These are phyloP conservation scores for Apiospora koreana DNA, from an alignment of 2,329 filamentous ascomycete genomes.

Conservation along the genomic window DNA sequence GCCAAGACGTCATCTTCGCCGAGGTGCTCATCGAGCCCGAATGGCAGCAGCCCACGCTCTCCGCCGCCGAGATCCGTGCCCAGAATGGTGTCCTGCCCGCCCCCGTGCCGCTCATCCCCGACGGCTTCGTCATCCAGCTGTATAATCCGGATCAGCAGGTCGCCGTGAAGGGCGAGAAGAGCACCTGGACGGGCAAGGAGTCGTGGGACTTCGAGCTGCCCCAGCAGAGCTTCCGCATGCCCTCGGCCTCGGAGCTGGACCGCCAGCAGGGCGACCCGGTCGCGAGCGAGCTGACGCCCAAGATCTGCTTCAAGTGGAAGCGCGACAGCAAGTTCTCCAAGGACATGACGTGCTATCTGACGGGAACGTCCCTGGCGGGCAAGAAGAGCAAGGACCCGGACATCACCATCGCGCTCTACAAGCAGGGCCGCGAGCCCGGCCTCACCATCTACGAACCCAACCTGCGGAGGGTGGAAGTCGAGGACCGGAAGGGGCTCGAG, in stretches of 20 bases:
- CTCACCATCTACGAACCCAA: slow-evolving; percentile 94
- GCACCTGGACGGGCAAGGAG: slow-evolving; percentile 77
- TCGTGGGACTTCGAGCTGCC: slow-evolving; percentile 94
- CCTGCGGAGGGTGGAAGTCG: slow-evolving; percentile 83
- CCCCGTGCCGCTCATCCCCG: slow-evolving; percentile 73
- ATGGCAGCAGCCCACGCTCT: slow-evolving; percentile 82
- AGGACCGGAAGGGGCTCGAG: slow-evolving; percentile 92
- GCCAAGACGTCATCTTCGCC: slow-evolving; percentile 79
- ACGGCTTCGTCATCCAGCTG: slow-evolving; percentile 79
- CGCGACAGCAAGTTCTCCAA: slow-evolving; percentile 83
- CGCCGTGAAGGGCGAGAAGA: slow-evolving; percentile 67
- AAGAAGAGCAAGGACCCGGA: slow-evolving; percentile 90
- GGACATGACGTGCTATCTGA: slow-evolving; percentile 86
- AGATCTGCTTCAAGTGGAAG: slow-evolving; percentile 85
- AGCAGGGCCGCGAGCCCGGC: slow-evolving; percentile 43
- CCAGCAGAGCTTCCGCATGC: slow-evolving; percentile 77
- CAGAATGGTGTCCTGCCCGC: slow-evolving; percentile 66
- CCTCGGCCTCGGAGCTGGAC: slow-evolving; percentile 78
- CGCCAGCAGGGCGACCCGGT: slow-evolving; percentile 64
- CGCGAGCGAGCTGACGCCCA: slow-evolving; percentile 61
- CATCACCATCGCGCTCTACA: slow-evolving; percentile 90
- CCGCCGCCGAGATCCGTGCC: slow-evolving; percentile 76
- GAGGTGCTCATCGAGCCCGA: slow-evolving; percentile 84
- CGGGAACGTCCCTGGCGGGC: slow-evolving; percentile 71
- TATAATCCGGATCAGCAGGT: slow-evolving; percentile 93